Base-by-base conservation (phyloP, 805 yeast genomes). In the Cyberlindnera nakhonratchasimensis region DNA sequence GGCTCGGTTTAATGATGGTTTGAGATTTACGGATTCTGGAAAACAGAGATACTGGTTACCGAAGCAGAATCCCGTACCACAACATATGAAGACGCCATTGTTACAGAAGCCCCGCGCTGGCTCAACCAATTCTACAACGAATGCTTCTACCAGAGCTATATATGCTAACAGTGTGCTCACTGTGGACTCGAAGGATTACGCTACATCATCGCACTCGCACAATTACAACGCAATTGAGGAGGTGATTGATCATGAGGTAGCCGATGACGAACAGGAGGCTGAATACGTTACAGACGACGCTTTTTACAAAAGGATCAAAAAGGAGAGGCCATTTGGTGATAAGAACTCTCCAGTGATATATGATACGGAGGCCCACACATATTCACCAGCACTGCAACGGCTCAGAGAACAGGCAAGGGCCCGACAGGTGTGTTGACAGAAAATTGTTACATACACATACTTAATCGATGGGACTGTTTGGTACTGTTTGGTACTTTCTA, bases 21-120 rank as follows among this genome's bases (percentile, higher is more conserved):
- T 90, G 42, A 64, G 99, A 33, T 88, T 86, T 60, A 77, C 80
- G 22, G 75, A 80, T 38, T 84, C 86, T 31, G 97, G 97, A 0
- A 74, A 76, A 35, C 78, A 77, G 11, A 86, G 84, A 51, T 89
- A 89, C 61, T 93, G 98, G 98, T 32, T 58, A 13, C 57, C 59
- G 0, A 51, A 40, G 18, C 23, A 43, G 3, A 26, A 28, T 34
- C 16, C 29, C n/a, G n/a, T n/a, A 3, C 25, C 43, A 3, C 42
- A 46, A 7, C 42, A 50, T 33, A 32, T 42, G 12, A 46, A 45
- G 30, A 49, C 56, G 0, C 55, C 55, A 23, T 33, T 57, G 16
- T 21, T 53, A 17, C 30, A 36, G 3, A 47, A 42, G 11, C 43
- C 46, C 2, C 40, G 56, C 19, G 23, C 58, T 1, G 45, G 42